Percentiles rank a stretch among this genome's conserved stretches.
phyloP scores from a whole-genome alignment of 768 basidiomycete species.

The Trametes punicea region DNA sequence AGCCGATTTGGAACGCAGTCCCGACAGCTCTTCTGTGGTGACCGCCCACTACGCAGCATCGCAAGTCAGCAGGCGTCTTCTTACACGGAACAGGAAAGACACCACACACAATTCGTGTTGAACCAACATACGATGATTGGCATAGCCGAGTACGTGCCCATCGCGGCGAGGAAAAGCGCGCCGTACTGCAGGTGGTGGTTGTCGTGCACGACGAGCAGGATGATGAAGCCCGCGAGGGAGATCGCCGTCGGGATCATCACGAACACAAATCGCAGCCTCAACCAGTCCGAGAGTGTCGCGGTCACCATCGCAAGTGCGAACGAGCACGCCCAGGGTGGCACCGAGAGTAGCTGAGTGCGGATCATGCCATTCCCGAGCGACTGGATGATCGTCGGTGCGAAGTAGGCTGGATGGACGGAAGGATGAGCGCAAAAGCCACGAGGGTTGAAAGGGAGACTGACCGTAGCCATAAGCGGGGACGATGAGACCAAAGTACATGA shows the following conservation, averaged over 20 bases:
- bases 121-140: slow-evolving; percentile 27
- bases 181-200: slow-evolving; percentile 23
- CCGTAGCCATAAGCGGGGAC: slow-evolving; percentile 30
- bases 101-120: slow-evolving; percentile 23
- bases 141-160: slow-evolving; percentile 26
- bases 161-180: slow-evolving; percentile 24
- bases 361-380: slow-evolving; percentile 25
- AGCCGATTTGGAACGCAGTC: slow-evolving; percentile 29
- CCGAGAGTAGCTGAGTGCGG: slow-evolving; percentile 29
- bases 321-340: slow-evolving; percentile 30
- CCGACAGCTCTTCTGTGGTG: slow-evolving; percentile 26
- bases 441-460: slow-evolving; percentile 5
- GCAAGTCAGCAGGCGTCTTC: background rate
- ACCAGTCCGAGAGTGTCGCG: slow-evolving; percentile 24
- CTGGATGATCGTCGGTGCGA: slow-evolving; percentile 25
- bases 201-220: slow-evolving; percentile 23
- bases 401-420: slow-evolving; percentile 16
- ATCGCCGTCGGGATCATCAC: slow-evolving; percentile 20
- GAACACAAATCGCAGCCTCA: slow-evolving; percentile 24
- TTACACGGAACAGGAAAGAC: background rate
- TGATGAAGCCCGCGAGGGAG: slow-evolving; percentile 23
- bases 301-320: slow-evolving; percentile 25
- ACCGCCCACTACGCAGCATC: slow-evolving; percentile 21
- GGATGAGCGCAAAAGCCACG: background rate
- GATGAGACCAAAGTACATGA: slow-evolving; percentile 32